Evolutionary conservation across 1,284 basidiomycete genomes (phyloP).

Genomic region (Puccinia hordei): DNA sequence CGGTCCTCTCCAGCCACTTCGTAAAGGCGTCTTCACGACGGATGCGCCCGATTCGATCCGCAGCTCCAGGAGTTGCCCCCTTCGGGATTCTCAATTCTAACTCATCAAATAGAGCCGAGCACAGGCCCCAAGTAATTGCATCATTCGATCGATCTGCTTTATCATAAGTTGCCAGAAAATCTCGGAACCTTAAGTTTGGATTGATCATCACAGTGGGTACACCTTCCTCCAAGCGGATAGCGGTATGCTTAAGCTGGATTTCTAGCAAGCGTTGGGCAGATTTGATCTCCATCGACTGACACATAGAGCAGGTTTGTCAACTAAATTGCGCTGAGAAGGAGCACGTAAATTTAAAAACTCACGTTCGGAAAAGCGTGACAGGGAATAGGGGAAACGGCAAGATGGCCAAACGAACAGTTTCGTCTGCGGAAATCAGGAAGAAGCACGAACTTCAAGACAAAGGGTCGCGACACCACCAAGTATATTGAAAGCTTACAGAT

Average conservation of each 20-base stretch:
- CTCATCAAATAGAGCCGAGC: constrained; percentile 85
- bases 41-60: constrained; percentile 67
- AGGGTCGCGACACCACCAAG: neutral
- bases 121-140: constrained; percentile 80
- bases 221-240: constrained; percentile 65
- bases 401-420: constrained; percentile 12
- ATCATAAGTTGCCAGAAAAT: constrained; percentile 75
- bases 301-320: constrained; percentile 51
- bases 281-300: constrained; percentile 60
- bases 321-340: neutral
- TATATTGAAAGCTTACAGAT: constrained; percentile 13
- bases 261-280: constrained; percentile 72
- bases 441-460: constrained; percentile 1
- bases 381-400: constrained; percentile 28
- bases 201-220: constrained; percentile 68
- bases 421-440: neutral
- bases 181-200: constrained; percentile 71
- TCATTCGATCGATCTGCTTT: constrained; percentile 73
- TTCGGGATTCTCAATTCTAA: constrained; percentile 69
- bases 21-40: constrained; percentile 81
- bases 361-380: constrained; percentile 15
- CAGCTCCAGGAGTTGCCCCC: constrained; percentile 66
- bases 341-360: neutral
- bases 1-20: constrained; percentile 78
- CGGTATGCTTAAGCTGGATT: constrained; percentile 76